Base-by-base conservation (phyloP, 768 basidiomycete species). In the Hypsizygus marmoreus region DNA sequence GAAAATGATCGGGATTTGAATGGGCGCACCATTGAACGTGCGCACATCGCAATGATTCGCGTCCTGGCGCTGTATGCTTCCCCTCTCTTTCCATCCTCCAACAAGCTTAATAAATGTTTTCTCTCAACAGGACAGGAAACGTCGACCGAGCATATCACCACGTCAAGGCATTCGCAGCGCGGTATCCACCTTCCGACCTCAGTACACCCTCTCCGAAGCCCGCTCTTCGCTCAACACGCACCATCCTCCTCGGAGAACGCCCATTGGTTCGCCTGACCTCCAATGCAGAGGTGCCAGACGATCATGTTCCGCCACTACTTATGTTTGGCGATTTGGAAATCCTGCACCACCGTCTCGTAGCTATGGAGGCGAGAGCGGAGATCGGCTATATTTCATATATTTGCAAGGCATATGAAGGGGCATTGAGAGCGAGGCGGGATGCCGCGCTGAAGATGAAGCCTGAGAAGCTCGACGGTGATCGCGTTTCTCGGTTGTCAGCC, bases 311-410 rank as follows among this genome's bases (percentile, higher is more conserved):
- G 0, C 93, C 93, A 0, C 62, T 93, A 30, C 55, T 95, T 16
- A 75, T 80, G 10, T 95, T 93, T 60, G 54, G 67, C 12, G 91
- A 95, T 59, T 53, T 95, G n/a, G 85, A 89, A 52, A 49, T 85
- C 4, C 69, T 97, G 40, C 92, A 95, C 61, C 79, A 91, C 47
- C 73, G 85, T 20, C 65, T 93, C 22, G 80, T 86, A 11, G 69
- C 62, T 17, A 63, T 65, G 16, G 66, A 63, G 25, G 64, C 67
- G 44, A 47, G 26, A n/a, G 67, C 72, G 29, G 80, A 81, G 13
- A 69, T 94, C 20, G 77, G 70, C 6, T 89, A 83, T 57, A 49
- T 95, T 34, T 90, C 81, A 51, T 93, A 82, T 76, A 61, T 86
- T 2, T 82, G 79, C 57, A 82, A 82, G 66, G 71, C 84, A 3